Evolutionary conservation across 352 stramenopile genomes (phyloP).

Genomic region (Globisporangium orthogonon): DNA sequence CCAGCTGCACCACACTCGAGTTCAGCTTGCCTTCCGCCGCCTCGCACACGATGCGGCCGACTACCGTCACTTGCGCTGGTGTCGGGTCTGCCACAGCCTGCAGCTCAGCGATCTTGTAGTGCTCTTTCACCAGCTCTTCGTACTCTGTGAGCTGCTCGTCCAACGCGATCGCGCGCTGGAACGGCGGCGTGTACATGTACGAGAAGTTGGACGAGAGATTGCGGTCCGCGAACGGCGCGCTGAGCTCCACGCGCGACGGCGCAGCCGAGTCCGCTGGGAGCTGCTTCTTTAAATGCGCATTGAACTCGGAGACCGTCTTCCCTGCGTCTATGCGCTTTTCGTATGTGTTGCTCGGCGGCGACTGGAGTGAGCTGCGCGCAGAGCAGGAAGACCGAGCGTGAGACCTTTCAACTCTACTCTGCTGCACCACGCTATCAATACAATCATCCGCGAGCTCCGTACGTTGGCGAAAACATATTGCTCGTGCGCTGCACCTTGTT

Average conservation of each 20-base stretch:
- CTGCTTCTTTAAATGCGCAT: slow-evolving; percentile 59
- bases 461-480: slow-evolving; percentile 69
- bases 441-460: slow-evolving; percentile 5
- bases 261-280: slow-evolving; percentile 14
- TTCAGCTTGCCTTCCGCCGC: slow-evolving; percentile 82
- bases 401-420: too few relatives aligned
- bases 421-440: too few relatives aligned
- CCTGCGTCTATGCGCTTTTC: slow-evolving; percentile 72
- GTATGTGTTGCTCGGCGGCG: slow-evolving; percentile 61
- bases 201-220: slow-evolving; percentile 49
- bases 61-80: slow-evolving; percentile 64
- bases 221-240: slow-evolving; percentile 41
- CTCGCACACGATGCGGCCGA: slow-evolving; percentile 80
- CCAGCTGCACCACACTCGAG: slow-evolving; percentile 71
- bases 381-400: background rate
- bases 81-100: slow-evolving; percentile 69
- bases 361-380: slow-evolving; percentile 46
- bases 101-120: slow-evolving; percentile 55
- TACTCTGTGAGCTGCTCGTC: slow-evolving; percentile 77
- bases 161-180: slow-evolving; percentile 65
- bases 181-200: slow-evolving; percentile 86
- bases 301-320: slow-evolving; percentile 78
- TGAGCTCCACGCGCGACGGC: slow-evolving; percentile 16
- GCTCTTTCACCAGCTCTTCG: slow-evolving; percentile 61
- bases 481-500: slow-evolving; percentile 67